A percentile compares a stretch with the other conserved stretches of the same genome.
Evolutionary conservation across 352 stramenopile species (phyloP).

Genomic region (Lagenidium sp.): DNA sequence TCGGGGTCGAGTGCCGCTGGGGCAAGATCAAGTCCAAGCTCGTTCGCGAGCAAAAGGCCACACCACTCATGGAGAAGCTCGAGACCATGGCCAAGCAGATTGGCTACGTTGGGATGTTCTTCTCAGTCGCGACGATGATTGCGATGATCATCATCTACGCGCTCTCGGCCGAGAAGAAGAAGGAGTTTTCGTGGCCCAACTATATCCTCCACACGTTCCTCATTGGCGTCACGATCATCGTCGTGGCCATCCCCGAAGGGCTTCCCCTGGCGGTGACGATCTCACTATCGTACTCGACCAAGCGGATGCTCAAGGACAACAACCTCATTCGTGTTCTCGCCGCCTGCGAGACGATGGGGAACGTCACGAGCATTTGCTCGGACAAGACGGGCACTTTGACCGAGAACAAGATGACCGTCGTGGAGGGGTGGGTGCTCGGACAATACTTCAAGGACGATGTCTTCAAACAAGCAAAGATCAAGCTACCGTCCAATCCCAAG

Average conservation of each 20-base stretch:
- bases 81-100: conserved; percentile 88
- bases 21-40: conserved; percentile 90
- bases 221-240: conserved; percentile 91
- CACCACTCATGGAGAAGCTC: conserved; percentile 91
- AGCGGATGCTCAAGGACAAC: conserved; percentile 98
- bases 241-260: conserved; percentile 93
- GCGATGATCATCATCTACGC: conserved; percentile 84
- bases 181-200: conserved; percentile 57
- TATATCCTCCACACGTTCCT: conserved; percentile 92
- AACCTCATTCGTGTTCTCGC: conserved; percentile 97
- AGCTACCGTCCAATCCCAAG: conserved; percentile 24
- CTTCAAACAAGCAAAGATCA: conserved; percentile 23
- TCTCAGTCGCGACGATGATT: conserved; percentile 81
- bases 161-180: conserved; percentile 39
- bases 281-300: conserved; percentile 93
- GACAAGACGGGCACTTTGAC: conserved; percentile 97
- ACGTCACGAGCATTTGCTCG: conserved; percentile 97
- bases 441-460: conserved; percentile 42
- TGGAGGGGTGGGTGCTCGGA: conserved; percentile 82
- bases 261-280: conserved; percentile 92
- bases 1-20: conserved; percentile 79
- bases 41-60: conserved; percentile 80
- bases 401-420: conserved; percentile 97
- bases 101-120: conserved; percentile 77
- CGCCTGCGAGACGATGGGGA: conserved; percentile 98